Evolutionary conservation across 129 eudicot species (phyloP).

Genomic region (Tanacetum coccineum): DNA sequence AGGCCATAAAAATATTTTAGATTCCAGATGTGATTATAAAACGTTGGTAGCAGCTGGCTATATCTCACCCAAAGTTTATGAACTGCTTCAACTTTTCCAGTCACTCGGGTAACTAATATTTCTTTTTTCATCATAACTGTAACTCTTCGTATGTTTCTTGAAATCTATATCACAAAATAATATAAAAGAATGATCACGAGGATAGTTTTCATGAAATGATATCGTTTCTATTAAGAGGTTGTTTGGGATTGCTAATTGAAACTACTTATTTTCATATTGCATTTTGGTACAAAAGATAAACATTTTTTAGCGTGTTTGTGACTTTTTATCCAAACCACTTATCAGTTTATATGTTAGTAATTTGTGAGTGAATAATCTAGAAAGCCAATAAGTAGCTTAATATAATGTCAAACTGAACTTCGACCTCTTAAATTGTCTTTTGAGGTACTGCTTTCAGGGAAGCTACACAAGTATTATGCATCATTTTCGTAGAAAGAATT

Average conservation of each 20-base stretch:
- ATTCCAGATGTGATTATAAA: constrained; percentile 32
- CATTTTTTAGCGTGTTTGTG: too few relatives aligned
- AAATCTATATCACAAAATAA: not conserved
- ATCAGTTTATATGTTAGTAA: too few relatives aligned
- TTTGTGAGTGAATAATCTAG: not conserved
- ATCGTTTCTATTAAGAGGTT: too few relatives aligned
- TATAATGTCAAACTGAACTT: not conserved
- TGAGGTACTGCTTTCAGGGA: constrained; percentile 49
- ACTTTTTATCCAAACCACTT: too few relatives aligned
- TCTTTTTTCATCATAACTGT: not conserved
- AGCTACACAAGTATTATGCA: constrained; percentile 40
- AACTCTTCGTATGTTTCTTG: constrained; percentile 12
- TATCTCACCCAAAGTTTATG: constrained; percentile 64
- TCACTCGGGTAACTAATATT: constrained; percentile 46
- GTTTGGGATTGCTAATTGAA: too few relatives aligned
- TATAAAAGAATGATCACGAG: not conserved
- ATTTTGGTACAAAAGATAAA: too few relatives aligned
- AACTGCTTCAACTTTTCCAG: constrained; percentile 51
- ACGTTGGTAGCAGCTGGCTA: constrained; percentile 39
- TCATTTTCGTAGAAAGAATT: constrained; percentile 61
- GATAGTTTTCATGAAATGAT: not conserved
- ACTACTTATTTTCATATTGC: too few relatives aligned
- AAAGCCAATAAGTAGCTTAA: not conserved
- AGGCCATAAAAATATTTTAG: constrained; percentile 51
- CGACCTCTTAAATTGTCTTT: not conserved